A percentile compares a stretch with the other conserved stretches of the same genome.
phyloP scores from a whole-genome alignment of 192 early-diverging fungal genomes.

The Podila verticillata region DNA sequence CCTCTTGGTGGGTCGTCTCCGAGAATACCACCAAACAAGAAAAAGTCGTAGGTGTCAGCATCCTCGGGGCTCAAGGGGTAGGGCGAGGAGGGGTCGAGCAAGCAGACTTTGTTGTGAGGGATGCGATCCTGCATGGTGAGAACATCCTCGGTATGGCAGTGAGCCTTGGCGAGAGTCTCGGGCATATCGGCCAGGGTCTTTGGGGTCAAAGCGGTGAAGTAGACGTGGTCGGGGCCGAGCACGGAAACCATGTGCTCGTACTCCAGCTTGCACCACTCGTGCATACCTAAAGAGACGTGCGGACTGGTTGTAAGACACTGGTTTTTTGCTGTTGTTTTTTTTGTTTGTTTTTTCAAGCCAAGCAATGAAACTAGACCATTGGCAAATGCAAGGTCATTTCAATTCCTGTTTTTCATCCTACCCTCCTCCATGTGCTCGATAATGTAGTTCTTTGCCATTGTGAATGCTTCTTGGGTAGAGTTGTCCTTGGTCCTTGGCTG shows the following conservation, averaged over 20 bases:
- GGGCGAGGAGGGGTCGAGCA: conserved; percentile 75
- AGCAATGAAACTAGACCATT: neutral
- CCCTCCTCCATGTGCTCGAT: conserved; percentile 82
- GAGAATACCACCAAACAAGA: conserved; percentile 86
- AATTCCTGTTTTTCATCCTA: neutral
- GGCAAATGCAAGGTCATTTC: neutral
- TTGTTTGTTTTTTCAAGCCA: neutral
- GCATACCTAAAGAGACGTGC: conserved; percentile 50
- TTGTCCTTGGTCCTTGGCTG: conserved; percentile 15
- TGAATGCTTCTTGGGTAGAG: neutral
- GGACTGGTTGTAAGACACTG: conserved; percentile 6
- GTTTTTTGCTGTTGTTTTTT: neutral
- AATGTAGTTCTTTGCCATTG: conserved; percentile 65
- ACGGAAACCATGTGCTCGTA: conserved; percentile 77
- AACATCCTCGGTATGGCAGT: conserved; percentile 63
- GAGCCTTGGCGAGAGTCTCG: conserved; percentile 52
- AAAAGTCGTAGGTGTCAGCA: conserved; percentile 72
- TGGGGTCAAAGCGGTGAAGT: conserved; percentile 67
- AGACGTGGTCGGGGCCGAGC: conserved; percentile 68
- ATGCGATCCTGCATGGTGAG: conserved; percentile 56
- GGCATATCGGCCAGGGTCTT: conserved; percentile 55
- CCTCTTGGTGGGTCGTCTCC: conserved; percentile 75
- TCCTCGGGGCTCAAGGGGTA: conserved; percentile 70
- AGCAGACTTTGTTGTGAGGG: conserved; percentile 65
- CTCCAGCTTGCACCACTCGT: conserved; percentile 79